Percentiles rank a stretch among this genome's conserved stretches.
phyloP scores from a whole-genome alignment of 2,329 filamentous ascomycete species.

The Clathrospora elynae region DNA sequence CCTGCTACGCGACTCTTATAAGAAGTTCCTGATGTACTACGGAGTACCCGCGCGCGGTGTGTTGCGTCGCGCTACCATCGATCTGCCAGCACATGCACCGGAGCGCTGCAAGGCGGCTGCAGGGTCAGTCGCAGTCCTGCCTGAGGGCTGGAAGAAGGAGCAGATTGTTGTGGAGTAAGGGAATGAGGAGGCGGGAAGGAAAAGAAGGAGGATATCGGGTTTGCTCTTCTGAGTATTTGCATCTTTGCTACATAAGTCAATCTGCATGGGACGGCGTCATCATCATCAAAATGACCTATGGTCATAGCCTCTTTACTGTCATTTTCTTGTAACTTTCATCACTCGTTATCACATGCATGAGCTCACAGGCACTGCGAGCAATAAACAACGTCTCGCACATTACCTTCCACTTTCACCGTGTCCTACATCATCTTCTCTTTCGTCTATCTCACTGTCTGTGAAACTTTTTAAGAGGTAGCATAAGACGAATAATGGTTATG shows the following conservation, averaged over 20 bases:
- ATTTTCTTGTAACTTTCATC: too few species aligned
- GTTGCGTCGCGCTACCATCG: conserved; percentile 71
- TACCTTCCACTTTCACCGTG: too few species aligned
- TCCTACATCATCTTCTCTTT: background rate
- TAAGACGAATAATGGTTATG: too few species aligned
- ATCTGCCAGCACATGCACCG: conserved; percentile 63
- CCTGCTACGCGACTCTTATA: conserved; percentile 66
- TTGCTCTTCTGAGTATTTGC: background rate
- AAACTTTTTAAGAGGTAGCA: too few species aligned
- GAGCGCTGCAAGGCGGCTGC: conserved; percentile 33
- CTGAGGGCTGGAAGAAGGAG: conserved; percentile 41
- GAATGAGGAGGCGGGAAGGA: background rate
- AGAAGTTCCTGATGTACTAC: conserved; percentile 79
- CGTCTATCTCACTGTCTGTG: too few species aligned
- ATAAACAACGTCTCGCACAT: too few species aligned
- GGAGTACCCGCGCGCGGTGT: conserved; percentile 76
- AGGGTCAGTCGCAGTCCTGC: conserved; percentile 36
- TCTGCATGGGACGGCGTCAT: conserved; percentile 4
- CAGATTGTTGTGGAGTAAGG: conserved; percentile 25
- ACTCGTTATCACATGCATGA: background rate
- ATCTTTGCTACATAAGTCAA: conserved; percentile 2
- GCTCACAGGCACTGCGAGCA: too few species aligned
- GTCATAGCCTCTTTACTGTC: conserved; percentile 1
- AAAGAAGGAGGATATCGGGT: background rate
- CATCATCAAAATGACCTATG: conserved; percentile 13